Conservation (phyloP, 768 basidiomycete genomes). For the Collybiopsis luxurians region DNA sequence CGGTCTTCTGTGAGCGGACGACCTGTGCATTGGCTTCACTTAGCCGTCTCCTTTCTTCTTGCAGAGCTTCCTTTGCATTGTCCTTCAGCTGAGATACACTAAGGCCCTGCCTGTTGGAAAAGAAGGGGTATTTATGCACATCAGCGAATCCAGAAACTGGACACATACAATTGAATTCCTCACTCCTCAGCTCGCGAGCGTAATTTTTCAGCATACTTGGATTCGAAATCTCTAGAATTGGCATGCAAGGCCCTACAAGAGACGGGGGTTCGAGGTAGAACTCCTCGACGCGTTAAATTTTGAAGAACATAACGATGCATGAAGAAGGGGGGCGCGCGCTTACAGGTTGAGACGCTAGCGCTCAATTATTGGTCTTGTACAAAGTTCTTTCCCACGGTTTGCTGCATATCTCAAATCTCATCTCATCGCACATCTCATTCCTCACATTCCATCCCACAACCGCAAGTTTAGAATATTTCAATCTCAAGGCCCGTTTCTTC, state of each 20-base stretch:
- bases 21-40: slow-evolving; percentile 14
- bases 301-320: slow-evolving; percentile 1
- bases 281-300: background rate
- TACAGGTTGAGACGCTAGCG: background rate
- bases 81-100: slow-evolving; percentile 34
- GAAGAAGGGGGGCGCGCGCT: background rate
- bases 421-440: no score
- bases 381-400: no score
- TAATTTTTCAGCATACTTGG: slow-evolving; percentile 71
- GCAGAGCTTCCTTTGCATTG: slow-evolving; percentile 30
- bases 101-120: slow-evolving; percentile 38
- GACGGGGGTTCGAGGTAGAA: background rate
- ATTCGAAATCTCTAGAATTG: slow-evolving; percentile 25
- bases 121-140: slow-evolving; percentile 15
- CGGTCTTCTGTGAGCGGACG: background rate
- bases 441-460: no score
- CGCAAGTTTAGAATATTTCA: no score
- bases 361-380: background rate
- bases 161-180: slow-evolving; percentile 18
- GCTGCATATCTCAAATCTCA: no score
- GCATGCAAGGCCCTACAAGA: background rate
- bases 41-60: slow-evolving; percentile 20
- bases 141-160: slow-evolving; percentile 19
- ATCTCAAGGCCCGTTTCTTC: no score
- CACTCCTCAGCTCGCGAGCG: slow-evolving; percentile 63